These are phyloP conservation scores for Dactylellina drechsleri DNA, from an alignment of 2,329 filamentous ascomycete genomes.

Conservation along the genomic window DNA sequence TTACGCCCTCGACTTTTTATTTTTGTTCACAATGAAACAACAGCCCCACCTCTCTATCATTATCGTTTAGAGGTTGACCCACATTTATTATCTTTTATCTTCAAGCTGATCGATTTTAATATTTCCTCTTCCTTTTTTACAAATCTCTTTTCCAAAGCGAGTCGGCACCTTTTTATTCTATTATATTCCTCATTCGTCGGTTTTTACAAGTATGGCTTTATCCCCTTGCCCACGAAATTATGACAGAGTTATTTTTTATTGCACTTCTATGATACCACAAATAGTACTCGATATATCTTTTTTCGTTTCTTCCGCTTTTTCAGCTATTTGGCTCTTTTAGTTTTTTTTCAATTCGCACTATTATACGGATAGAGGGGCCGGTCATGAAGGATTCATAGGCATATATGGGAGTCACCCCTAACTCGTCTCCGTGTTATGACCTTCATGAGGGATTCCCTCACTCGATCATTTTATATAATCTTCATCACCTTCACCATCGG, in stretches of 20 bases:
- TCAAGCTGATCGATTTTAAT: constrained; percentile 33
- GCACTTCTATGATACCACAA: constrained; percentile 54
- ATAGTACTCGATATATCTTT: constrained; percentile 26
- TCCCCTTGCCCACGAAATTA: constrained; percentile 51
- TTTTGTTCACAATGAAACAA: constrained; percentile 2
- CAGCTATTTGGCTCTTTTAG: no score
- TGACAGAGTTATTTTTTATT: constrained; percentile 35
- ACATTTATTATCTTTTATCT: neutral
- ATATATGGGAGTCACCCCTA: no score
- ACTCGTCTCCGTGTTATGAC: no score
- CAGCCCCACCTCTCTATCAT: constrained; percentile 39
- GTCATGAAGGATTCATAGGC: no score
- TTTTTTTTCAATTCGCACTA: no score
- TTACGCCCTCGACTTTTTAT: neutral
- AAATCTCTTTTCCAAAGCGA: constrained; percentile 27
- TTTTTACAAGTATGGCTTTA: constrained; percentile 29
- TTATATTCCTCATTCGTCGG: neutral
- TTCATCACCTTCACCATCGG: no score
- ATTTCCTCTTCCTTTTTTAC: constrained; percentile 1
- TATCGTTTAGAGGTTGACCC: constrained; percentile 38
- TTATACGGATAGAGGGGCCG: no score
- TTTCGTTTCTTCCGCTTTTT: neutral
- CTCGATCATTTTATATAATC: no score
- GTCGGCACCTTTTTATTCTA: constrained; percentile 14
- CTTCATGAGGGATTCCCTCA: no score